Percentiles rank a stretch among this genome's conserved stretches.
These are phyloP conservation scores for Lepiota venenata DNA, from an alignment of 768 basidiomycete genomes.

Conservation along the genomic window DNA sequence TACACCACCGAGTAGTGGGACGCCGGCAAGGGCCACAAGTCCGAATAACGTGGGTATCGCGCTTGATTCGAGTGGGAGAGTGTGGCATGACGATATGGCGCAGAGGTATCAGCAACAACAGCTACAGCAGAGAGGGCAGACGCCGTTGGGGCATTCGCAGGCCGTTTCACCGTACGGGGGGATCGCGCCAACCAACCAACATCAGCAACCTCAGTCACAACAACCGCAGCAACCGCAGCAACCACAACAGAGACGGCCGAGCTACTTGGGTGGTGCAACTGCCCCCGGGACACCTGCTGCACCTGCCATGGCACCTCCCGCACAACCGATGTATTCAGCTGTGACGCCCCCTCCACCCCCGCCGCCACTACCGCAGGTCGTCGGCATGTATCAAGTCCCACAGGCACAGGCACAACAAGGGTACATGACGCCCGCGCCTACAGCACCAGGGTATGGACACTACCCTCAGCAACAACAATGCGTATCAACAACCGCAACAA, in stretches of 20 bases:
- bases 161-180: constrained; percentile 4
- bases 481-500: constrained; percentile 27
- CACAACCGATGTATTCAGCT: constrained; percentile 24
- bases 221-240: constrained; percentile 25
- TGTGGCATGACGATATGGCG: constrained; percentile 79
- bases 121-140: constrained; percentile 20
- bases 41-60: constrained; percentile 82
- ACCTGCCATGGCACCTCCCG: constrained; percentile 29
- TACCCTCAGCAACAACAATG: constrained; percentile 18
- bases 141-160: constrained; percentile 19
- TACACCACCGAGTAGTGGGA: constrained; percentile 30
- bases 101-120: constrained; percentile 48
- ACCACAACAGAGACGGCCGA: constrained; percentile 30
- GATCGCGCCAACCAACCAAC: constrained; percentile 14
- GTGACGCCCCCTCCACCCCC: constrained; percentile 26
- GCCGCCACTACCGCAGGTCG: constrained; percentile 20
- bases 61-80: constrained; percentile 76
- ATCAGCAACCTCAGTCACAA: constrained; percentile 26
- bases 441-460: constrained; percentile 19
- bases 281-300: constrained; percentile 21
- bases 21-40: constrained; percentile 55
- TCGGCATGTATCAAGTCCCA: constrained; percentile 32
- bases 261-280: constrained; percentile 27
- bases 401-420: constrained; percentile 26
- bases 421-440: constrained; percentile 17